These are phyloP conservation scores for Debaryomyces udenii DNA, from an alignment of 1,139 yeast species.

Conservation along the genomic window DNA sequence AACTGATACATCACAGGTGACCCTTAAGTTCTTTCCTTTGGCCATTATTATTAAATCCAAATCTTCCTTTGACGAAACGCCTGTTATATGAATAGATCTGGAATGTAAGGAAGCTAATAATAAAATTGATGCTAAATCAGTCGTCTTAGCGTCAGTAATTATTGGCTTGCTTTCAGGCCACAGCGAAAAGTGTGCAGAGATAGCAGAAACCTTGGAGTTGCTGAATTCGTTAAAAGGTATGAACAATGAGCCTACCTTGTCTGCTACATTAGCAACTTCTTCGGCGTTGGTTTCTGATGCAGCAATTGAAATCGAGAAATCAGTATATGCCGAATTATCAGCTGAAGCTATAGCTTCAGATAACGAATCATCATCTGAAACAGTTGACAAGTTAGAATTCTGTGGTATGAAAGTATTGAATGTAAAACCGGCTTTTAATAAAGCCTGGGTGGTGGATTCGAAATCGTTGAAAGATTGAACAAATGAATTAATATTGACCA, in stretches of 20 bases:
- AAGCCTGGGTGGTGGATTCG: conserved; percentile 67
- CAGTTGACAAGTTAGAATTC: conserved; percentile 61
- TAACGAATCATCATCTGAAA: conserved; percentile 67
- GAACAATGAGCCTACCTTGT: conserved; percentile 75
- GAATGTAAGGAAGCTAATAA: conserved; percentile 86
- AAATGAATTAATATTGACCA: conserved; percentile 79
- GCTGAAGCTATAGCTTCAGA: conserved; percentile 63
- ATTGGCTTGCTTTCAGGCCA: conserved; percentile 90
- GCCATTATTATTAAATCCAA: conserved; percentile 83
- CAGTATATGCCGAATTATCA: conserved; percentile 69
- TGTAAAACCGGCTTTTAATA: conserved; percentile 87
- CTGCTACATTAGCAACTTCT: conserved; percentile 63
- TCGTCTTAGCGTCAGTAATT: conserved; percentile 88
- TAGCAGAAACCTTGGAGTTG: conserved; percentile 69
- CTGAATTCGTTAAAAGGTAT: conserved; percentile 79
- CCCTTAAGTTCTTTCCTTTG: conserved; percentile 76
- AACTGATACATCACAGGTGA: conserved; percentile 89
- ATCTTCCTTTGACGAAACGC: conserved; percentile 80
- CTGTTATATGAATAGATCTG: conserved; percentile 87
- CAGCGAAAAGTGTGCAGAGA: conserved; percentile 74
- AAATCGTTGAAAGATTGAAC: conserved; percentile 70
- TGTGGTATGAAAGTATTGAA: conserved; percentile 81
- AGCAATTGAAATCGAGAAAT: conserved; percentile 80
- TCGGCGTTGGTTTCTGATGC: conserved; percentile 73
- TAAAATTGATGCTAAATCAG: conserved; percentile 88